These are phyloP conservation scores for Boletus pseudo-olivaceus DNA, from an alignment of 768 basidiomycete genomes.

Conservation along the genomic window DNA sequence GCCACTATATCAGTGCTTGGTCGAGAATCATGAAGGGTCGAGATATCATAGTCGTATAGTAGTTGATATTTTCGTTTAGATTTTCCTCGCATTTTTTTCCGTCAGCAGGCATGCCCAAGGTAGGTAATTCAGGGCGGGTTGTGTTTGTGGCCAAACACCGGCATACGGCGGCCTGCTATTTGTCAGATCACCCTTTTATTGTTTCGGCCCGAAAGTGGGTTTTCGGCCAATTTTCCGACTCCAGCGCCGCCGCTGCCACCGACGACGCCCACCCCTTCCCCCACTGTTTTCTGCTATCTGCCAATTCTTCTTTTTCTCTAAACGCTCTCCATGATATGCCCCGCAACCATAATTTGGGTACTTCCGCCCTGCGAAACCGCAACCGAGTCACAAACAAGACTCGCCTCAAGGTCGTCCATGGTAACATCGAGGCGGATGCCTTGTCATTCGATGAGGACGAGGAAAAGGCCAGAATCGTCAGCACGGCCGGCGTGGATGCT, in stretches of 20 bases:
- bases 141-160: conserved; percentile 33
- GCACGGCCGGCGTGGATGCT: conserved; percentile 84
- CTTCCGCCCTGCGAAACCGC: conserved; percentile 78
- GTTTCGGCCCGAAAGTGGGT: conserved; percentile 53
- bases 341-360: conserved; percentile 73
- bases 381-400: conserved; percentile 93
- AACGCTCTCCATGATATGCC: conserved; percentile 78
- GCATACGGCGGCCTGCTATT: conserved; percentile 27
- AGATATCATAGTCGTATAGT: conserved; percentile 10
- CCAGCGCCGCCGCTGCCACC: conserved; percentile 55
- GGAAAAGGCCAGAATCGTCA: conserved; percentile 77
- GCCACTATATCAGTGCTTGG: not conserved
- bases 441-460: conserved; percentile 83
- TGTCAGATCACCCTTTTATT: conserved; percentile 32
- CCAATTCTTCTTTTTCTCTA: conserved; percentile 37
- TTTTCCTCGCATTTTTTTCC: conserved; percentile 4
- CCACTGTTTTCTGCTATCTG: conserved; percentile 28
- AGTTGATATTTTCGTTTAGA: conserved; percentile 11
- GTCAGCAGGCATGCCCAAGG: conserved; percentile 14
- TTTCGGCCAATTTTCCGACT: conserved; percentile 64
- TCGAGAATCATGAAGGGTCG: not conserved
- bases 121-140: conserved; percentile 27
- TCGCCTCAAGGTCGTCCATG: conserved; percentile 79
- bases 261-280: conserved; percentile 40
- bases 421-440: conserved; percentile 76